Evolutionary conservation across 208 protist species (phyloP).

Genomic region (Crithidia thermophila): DNA sequence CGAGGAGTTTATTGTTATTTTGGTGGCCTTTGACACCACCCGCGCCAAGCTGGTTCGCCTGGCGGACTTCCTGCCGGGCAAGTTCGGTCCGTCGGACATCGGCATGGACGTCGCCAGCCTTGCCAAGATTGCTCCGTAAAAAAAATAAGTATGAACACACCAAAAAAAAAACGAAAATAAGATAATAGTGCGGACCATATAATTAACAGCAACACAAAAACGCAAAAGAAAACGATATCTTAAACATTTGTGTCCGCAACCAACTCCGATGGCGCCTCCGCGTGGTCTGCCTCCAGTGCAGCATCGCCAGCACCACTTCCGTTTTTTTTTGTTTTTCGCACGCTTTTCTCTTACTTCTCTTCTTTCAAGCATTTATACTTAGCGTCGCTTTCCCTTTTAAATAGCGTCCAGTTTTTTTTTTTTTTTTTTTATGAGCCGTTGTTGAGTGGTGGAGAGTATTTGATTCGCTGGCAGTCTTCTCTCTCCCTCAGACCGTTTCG

Average conservation of each 20-base stretch:
- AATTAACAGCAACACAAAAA: no score
- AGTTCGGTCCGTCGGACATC: slow-evolving; percentile 79
- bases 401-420: no score
- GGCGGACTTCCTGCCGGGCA: slow-evolving; percentile 59
- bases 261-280: not conserved
- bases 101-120: slow-evolving; percentile 62
- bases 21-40: slow-evolving; percentile 54
- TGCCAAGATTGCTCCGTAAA: not conserved
- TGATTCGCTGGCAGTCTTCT: no score
- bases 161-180: not conserved
- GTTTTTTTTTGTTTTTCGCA: slow-evolving; percentile 14
- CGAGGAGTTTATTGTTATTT: slow-evolving; percentile 66
- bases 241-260: not conserved
- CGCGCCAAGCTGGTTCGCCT: slow-evolving; percentile 61
- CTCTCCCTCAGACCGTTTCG: no score
- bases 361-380: no score
- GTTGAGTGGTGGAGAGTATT: no score
- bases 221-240: not conserved
- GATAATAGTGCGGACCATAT: no score
- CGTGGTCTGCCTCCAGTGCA: no score
- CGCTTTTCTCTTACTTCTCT: not conserved
- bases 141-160: not conserved
- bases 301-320: no score
- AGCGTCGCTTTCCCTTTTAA: no score
- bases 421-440: no score